Evolutionary conservation across 441 rosid species (phyloP).

Genomic region (Populus hybrid): DNA sequence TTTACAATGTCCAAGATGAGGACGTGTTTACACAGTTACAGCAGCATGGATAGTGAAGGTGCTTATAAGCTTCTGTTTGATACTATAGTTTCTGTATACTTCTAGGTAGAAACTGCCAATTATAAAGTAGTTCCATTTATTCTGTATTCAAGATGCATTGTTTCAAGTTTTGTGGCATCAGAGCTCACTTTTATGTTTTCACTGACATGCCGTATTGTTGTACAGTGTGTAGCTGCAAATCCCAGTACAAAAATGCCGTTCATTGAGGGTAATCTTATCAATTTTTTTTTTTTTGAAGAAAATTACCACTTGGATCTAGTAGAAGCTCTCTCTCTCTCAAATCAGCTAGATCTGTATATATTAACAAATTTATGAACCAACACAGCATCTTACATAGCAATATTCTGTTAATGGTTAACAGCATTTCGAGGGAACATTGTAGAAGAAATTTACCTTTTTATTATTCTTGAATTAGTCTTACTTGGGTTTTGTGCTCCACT

Average conservation of each 20-base stretch:
- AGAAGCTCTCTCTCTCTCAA: not conserved
- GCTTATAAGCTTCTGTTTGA: not conserved
- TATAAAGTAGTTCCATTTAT: not conserved
- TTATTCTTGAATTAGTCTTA: not conserved
- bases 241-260: slow-evolving; percentile 75
- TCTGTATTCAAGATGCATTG: not conserved
- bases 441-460: too few relatives aligned
- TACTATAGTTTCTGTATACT: not conserved
- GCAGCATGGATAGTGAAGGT: not conserved
- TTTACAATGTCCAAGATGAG: not conserved
- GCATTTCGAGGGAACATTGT: not conserved
- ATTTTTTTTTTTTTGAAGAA: not conserved
- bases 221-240: slow-evolving; percentile 86
- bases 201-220: not conserved
- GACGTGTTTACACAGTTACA: not conserved
- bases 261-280: slow-evolving; percentile 60
- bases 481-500: not conserved
- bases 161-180: not conserved
- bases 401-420: not conserved
- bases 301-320: not conserved
- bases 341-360: not conserved
- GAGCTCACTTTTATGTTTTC: slow-evolving; percentile 1
- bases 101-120: not conserved
- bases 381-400: not conserved
- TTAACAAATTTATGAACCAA: not conserved